Conservation (phyloP, 345 rosid genomes). For the Erysimum cheiranthoides region DNA sequence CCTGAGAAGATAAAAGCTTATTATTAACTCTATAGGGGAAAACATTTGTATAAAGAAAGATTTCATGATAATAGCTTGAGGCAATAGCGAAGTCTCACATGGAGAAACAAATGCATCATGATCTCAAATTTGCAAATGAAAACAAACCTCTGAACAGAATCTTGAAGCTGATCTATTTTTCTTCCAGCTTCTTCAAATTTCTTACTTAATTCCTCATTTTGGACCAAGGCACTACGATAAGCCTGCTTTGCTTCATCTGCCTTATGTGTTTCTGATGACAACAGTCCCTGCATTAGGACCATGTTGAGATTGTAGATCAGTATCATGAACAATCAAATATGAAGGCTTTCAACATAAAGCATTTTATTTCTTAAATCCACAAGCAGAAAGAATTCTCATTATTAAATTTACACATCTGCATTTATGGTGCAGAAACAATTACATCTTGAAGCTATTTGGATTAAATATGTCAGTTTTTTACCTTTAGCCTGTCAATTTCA, state of each 20-base stretch:
- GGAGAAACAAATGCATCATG: constrained; percentile 27
- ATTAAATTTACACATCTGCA: constrained; percentile 7
- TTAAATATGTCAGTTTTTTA: constrained; percentile 38
- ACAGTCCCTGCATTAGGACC: constrained; percentile 55
- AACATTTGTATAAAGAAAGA: no score
- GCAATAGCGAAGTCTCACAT: no score
- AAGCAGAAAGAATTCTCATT: constrained; percentile 15
- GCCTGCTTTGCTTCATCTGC: constrained; percentile 75
- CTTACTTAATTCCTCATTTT: constrained; percentile 63
- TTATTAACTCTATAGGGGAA: not conserved
- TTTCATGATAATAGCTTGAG: no score
- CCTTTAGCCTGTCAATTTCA: constrained; percentile 83
- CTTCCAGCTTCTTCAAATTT: constrained; percentile 73
- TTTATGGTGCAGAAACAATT: constrained; percentile 25
- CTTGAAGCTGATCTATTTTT: constrained; percentile 77
- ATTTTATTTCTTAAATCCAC: constrained; percentile 25
- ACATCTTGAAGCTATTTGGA: constrained; percentile 22
- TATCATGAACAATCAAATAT: constrained; percentile 26
- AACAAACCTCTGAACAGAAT: constrained; percentile 83
- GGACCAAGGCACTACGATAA: constrained; percentile 52
- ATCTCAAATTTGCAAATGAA: constrained; percentile 27
- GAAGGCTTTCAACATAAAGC: constrained; percentile 10
- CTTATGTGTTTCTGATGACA: constrained; percentile 60
- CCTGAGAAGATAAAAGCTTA: constrained; percentile 2
- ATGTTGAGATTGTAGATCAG: constrained; percentile 27